Base-by-base conservation (phyloP, 164 flowering plant genomes). In the Malania oleifera region DNA sequence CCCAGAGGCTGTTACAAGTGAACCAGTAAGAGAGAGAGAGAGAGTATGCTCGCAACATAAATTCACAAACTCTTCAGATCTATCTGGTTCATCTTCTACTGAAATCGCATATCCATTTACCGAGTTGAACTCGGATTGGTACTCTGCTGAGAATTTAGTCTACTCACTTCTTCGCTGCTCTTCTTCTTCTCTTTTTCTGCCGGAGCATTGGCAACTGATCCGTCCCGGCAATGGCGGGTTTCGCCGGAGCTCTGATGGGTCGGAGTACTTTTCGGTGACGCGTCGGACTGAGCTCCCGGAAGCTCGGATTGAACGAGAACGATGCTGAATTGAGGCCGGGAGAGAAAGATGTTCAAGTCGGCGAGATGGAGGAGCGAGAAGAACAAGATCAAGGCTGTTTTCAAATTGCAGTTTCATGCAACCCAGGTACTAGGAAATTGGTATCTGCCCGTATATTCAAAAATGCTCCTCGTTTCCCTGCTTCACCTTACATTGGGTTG, bases 291-390 rank as follows among this genome's bases (percentile, higher is more conserved):
- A 53, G 69, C 56, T 71, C 64, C 67, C 67, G 76, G 76, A 57
- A 1, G 59, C 27, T 38, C 39, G 31, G 59, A 12, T 34, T 29
- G 11, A 22, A 2, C 28, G 47, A 9, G 49, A 39, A 34, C n/a
- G 44, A 68, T 60, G 74, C 7, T 34, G 45, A 48, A 37, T 41
- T 70, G 72, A 64, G 57, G 65, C 45, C 27, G 43, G 10, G 31
- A 47, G 70, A 5, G 63, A 82, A 43, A 67, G 68, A 88, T 88
- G 98, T 91, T 88, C 72, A 79, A 74, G 82, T 60, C 91, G 31
- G 79, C 78, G 64, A 70, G 84, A 80, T 88, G 98, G 98, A 84
- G 91, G 77, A 81, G 77, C 68, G 96, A 91, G 63, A 89, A 80
- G 85, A 82, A 73, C 87, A 91, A 73, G 82, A 67, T 81, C 84